Evolutionary conservation across 371 early-diverging fungal genomes (phyloP).

Genomic region (Choanephora cucurbitarum): DNA sequence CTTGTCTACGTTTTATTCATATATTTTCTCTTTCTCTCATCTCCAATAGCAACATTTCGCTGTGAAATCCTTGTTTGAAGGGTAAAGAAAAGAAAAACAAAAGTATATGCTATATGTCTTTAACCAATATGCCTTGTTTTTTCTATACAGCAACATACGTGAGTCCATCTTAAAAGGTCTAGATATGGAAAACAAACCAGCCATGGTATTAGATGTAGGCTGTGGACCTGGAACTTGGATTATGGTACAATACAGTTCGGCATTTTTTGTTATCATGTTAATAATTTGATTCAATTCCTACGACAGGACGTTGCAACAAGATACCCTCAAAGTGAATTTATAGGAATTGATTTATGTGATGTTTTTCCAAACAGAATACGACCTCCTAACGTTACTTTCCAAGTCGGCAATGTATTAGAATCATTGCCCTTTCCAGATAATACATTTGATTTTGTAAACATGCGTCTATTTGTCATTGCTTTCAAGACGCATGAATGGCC

Average conservation of each 20-base stretch:
- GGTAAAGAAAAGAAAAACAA: conserved; percentile 13
- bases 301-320: conserved; percentile 61
- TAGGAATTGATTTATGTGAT: conserved; percentile 57
- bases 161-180: conserved; percentile 1
- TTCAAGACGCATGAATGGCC: conserved; percentile 55
- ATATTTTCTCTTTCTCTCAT: conserved; percentile 2
- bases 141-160: conserved; percentile 15
- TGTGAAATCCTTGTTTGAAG: conserved; percentile 31
- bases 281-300: not conserved
- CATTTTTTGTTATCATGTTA: not conserved
- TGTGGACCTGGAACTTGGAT: conserved; percentile 64
- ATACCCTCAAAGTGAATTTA: conserved; percentile 53
- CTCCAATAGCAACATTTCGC: conserved; percentile 35
- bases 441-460: conserved; percentile 61
- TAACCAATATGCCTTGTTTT: not conserved
- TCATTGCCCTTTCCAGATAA: conserved; percentile 59
- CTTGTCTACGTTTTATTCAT: conserved; percentile 8
- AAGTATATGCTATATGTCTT: not conserved
- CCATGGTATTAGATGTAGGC: conserved; percentile 47
- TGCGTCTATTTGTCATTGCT: conserved; percentile 56
- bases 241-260: conserved; percentile 28
- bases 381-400: conserved; percentile 50
- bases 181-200: conserved; percentile 4
- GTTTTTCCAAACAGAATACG: conserved; percentile 53
- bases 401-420: conserved; percentile 47